Evolutionary conservation across 2,329 filamentous ascomycete species (phyloP), one percentile per base, ranked within the genome.

Genomic region (Sarocladiaceae sp.): DNA sequence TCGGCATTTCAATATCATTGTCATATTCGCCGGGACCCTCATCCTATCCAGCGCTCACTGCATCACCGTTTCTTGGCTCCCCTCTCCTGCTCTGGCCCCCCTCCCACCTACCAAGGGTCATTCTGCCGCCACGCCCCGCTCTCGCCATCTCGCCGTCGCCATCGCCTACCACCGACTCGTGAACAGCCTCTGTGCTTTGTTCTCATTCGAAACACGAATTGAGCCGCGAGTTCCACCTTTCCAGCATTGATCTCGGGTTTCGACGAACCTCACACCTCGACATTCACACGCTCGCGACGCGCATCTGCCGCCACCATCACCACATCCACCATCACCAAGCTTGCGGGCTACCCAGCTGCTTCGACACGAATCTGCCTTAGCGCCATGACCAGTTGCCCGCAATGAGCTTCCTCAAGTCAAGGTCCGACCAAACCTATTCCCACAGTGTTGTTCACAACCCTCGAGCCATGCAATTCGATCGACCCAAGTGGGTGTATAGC

Each of bases 361-460:
- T n/a, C n/a, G n/a, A 26, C 20, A 8, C 31, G 8, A 51, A 5
- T n/a, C 29, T 18, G 26, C 15, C 29, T 40, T 33, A 51, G 64
- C 63, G 67, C 62, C 64, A 70, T 70, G 69, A 36, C 17, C 66
- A 62, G 64, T 61, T 48, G 49, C 50, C 29, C 61, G 66, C 63
- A 59, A 71, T 71, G 68, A 71, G 69, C 64, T 72, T 73, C 59
- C 67, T 73, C 61, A 73, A 73, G 62, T 66, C 70, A 66, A 73
- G 70, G 70, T 72, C 44, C 44, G 25, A 17, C 44, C 44, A 20
- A 22, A 11, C 44, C 44, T 48, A 22, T 48, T 48, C 44, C 15
- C 18, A 10, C 5, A 18, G 4, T 22, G 15, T 33, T 10, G 8
- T 33, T 26, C 44, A 17, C 22, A 18, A 6, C 3, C 17, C n/a